Base-by-base conservation (phyloP, 2,329 filamentous ascomycete species). In the Pseudopithomyces maydicus region DNA sequence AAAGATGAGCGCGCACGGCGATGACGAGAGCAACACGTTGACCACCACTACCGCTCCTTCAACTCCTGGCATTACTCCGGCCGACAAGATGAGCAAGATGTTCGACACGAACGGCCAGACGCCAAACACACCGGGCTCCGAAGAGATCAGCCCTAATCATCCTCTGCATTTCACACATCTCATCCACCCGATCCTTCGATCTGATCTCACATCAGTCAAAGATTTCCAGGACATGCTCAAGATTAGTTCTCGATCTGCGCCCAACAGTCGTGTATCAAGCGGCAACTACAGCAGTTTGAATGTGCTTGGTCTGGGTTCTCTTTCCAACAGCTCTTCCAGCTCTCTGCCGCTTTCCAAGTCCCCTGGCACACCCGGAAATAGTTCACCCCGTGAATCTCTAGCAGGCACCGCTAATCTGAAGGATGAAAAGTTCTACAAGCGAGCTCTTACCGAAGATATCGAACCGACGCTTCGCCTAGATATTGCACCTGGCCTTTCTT, bases 371-470 rank as follows among this genome's bases (percentile, higher is more conserved):
- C 61, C 56, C 42, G 61, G 62, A 39, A 78, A 77, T 54, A 66
- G 68, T 35, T 78, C 62, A 52, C 74, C 68, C n/a, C 74, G 69
- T 36, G 75, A 76, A 23, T 65, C 67, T 19, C 54, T 63, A n/a
- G 54, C 57, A 23, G 58, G 59, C 19, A 54, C 59, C 19, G 58
- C 85, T 2, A 87, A 88, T 4, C 79, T 99, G 39, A 96, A 95
- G 71, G 95, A 98, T 55, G 91, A 90, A 26, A 91, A 90, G 63
- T 99, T 98, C 72, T 99, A 94, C 80, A 98, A 98, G 79, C 88
- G 95, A 45, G 88, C 88, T 6, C 77, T 98, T 23, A 84, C 86
- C 19, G 95, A 99, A 74, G 95, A 99, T 70, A 91, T 99, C 55
- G 95, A 99, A 72, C 95, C 95, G 0, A 97, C 95, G 0, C 80